These are phyloP conservation scores for Eucalyptus fibrosa DNA, from an alignment of 345 rosid genomes.

Conservation along the genomic window DNA sequence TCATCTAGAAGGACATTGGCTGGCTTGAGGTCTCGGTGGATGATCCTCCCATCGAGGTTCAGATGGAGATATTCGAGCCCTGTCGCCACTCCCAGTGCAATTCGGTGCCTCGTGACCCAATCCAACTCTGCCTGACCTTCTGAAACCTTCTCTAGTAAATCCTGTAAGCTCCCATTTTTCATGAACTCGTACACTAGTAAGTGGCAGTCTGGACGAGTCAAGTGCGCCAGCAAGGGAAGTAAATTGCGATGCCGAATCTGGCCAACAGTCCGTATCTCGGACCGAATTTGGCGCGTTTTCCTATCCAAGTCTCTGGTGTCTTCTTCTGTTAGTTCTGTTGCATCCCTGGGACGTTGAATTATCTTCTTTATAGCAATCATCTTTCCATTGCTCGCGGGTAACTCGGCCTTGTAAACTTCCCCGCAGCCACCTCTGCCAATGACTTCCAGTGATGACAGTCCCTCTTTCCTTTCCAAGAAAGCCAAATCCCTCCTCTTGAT, in stretches of 20 bases:
- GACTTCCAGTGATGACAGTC: constrained; percentile 26
- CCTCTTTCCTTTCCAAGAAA: constrained; percentile 71
- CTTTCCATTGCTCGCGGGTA: constrained; percentile 61
- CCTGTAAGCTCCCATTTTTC: constrained; percentile 93
- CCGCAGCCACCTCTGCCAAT: constrained; percentile 94
- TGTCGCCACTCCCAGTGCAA: constrained; percentile 68
- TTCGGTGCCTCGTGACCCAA: constrained; percentile 59
- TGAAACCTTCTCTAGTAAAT: constrained; percentile 23
- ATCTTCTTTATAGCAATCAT: constrained; percentile 73
- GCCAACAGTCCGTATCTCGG: constrained; percentile 79
- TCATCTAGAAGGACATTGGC: constrained; percentile 83
- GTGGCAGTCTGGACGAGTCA: constrained; percentile 65
- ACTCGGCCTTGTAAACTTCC: constrained; percentile 68
- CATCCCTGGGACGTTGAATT: constrained; percentile 60
- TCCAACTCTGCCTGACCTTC: constrained; percentile 40
- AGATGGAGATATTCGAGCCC: constrained; percentile 88
- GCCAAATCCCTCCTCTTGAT: constrained; percentile 71
- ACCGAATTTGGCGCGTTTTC: constrained; percentile 74
- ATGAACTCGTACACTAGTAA: constrained; percentile 72
- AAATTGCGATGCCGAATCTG: constrained; percentile 77
- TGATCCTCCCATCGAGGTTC: constrained; percentile 49
- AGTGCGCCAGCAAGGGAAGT: constrained; percentile 70
- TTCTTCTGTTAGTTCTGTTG: constrained; percentile 53
- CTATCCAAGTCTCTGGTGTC: constrained; percentile 43
- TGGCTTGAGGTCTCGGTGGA: constrained; percentile 88